Base-by-base conservation (phyloP, 2,329 filamentous ascomycete species). In the Eurotiales sp. region DNA sequence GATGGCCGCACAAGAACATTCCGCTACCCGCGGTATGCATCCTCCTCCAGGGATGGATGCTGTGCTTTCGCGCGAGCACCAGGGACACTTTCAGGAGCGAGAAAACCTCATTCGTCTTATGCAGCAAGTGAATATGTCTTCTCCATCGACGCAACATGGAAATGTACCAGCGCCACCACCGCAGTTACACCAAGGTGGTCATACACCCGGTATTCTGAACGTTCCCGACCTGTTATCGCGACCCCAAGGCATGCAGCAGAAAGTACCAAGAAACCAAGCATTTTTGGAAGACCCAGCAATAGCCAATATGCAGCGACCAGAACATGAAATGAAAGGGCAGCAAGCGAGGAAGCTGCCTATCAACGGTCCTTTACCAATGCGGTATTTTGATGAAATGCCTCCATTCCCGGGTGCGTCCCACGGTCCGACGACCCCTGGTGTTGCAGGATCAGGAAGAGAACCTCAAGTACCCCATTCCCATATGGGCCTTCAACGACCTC, bases 101-200 rank as follows among this genome's bases (percentile, higher is more conserved):
- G 87, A 95, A 57, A 91, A 93, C 65, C 74, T 96, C 44, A 88
- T 95, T 70, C 87, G 85, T 55, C 77, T 96, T 25, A 93, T 96
- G 88, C 82, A 86, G 59, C 77, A 80, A 61, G 73, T 77, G 14
- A 67, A 66, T 39, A 60, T 72, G 27, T 66, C 61, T 34, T 54
- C 67, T 47, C 46, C 40, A 58, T 22, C 53, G 56, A 52, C 37
- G 11, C 53, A 60, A 45, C 58, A 62, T 50, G 58, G 59, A 41
- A 64, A 55, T 52, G 53, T 56, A 23, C 64, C 62, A 37, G 65
- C 67, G 8, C 60, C 56, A 54, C 32, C 43, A 25, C 56, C 59
- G 8, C 34, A 43, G 4, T 22, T 53, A 25, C 14, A 36, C 14
- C 46, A 47, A 32, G 30, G 41, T 4, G 34, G 46, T 34, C 60